phyloP scores from a whole-genome alignment of 805 yeast genomes.

The Kodamaea restingae region DNA sequence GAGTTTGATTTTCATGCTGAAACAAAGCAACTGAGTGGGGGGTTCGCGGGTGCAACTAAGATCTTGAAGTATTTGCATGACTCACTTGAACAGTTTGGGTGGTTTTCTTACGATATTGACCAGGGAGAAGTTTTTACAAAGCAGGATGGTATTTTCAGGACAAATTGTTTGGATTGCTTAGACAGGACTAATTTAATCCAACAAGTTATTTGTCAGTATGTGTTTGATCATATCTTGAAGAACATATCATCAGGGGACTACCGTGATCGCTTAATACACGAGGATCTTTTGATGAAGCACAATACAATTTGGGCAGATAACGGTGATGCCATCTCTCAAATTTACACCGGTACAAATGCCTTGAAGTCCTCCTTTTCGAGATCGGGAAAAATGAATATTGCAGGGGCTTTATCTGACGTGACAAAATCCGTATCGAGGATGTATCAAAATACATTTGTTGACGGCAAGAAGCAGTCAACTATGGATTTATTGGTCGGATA shows the following conservation, averaged over 20 bases:
- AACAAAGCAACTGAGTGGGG: conserved; percentile 71
- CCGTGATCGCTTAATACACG: conserved; percentile 20
- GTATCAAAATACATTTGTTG: conserved; percentile 94
- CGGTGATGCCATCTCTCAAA: conserved; percentile 62
- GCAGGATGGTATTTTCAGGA: conserved; percentile 88
- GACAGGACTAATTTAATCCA: conserved; percentile 91
- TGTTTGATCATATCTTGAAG: conserved; percentile 45
- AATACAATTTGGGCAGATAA: conserved; percentile 57
- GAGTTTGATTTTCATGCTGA: conserved; percentile 94
- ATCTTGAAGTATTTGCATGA: conserved; percentile 61
- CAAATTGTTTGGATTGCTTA: conserved; percentile 91
- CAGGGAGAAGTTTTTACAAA: conserved; percentile 55
- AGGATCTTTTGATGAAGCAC: conserved; percentile 46
- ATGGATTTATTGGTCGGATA: conserved; percentile 85
- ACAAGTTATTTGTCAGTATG: conserved; percentile 73
- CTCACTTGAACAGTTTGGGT: conserved; percentile 75
- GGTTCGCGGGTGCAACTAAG: conserved; percentile 77
- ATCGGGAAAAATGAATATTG: conserved; percentile 92
- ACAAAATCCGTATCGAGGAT: conserved; percentile 92
- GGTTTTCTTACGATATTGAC: conserved; percentile 65
- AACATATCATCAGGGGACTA: conserved; percentile 23
- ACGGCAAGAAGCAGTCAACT: conserved; percentile 82
- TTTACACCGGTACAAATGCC: conserved; percentile 71
- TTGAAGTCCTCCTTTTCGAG: conserved; percentile 90
- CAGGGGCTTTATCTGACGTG: conserved; percentile 96